Conservation (phyloP, 768 basidiomycete genomes). For the Suillus brevipes region DNA sequence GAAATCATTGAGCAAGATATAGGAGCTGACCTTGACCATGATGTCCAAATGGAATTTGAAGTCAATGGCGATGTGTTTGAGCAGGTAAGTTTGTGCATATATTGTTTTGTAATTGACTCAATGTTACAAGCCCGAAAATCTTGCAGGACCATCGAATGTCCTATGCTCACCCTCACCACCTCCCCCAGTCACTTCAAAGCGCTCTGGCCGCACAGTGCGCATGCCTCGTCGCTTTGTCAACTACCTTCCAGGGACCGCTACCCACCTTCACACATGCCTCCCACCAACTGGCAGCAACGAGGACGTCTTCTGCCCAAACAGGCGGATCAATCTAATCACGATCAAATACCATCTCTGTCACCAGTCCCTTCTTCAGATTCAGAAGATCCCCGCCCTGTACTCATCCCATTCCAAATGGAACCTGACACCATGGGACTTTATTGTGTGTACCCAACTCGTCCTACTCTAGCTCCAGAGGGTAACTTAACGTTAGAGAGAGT, state of each 20-base stretch:
- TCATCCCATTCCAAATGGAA: background rate
- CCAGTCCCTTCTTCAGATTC: background rate
- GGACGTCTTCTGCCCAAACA: too few relatives aligned
- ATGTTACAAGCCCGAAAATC: too few relatives aligned
- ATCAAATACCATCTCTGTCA: too few relatives aligned
- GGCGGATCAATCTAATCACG: too few relatives aligned
- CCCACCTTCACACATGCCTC: background rate
- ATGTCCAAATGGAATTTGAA: too few relatives aligned
- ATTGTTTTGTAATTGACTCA: too few relatives aligned
- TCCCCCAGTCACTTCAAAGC: background rate
- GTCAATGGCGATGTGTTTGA: too few relatives aligned
- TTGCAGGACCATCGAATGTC: too few relatives aligned
- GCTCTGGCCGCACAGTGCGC: background rate
- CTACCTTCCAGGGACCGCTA: background rate
- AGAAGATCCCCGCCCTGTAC: background rate
- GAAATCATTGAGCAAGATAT: too few relatives aligned
- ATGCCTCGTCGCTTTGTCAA: background rate
- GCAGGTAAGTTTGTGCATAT: too few relatives aligned
- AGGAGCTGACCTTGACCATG: too few relatives aligned
- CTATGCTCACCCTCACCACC: background rate
- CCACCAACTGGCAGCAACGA: background rate
- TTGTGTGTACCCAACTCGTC: background rate
- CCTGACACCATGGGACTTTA: background rate
- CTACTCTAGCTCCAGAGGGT: background rate
- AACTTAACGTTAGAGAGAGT: background rate